These are phyloP conservation scores for Ceriops tagal DNA, from an alignment of 345 rosid species.

Conservation along the genomic window DNA sequence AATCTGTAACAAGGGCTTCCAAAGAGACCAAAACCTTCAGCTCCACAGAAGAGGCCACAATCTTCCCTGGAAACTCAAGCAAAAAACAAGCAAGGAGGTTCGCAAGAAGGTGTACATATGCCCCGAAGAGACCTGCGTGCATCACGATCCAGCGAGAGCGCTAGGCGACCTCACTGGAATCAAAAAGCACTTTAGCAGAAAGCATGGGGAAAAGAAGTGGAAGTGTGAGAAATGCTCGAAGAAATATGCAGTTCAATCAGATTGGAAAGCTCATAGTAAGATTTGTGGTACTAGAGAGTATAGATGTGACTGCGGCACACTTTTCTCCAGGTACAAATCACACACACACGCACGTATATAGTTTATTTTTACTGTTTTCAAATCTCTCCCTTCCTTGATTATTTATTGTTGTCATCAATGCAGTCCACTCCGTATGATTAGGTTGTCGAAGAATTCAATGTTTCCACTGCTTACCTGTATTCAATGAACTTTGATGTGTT, in stretches of 20 bases:
- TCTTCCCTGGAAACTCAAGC: slow-evolving; percentile 56
- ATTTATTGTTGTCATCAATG: slow-evolving; percentile 3
- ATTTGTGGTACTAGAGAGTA: slow-evolving; percentile 56
- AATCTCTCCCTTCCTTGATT: neutral
- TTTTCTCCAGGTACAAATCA: slow-evolving; percentile 45
- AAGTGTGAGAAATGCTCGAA: slow-evolving; percentile 59
- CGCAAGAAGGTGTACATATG: slow-evolving; percentile 48
- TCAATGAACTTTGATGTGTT: neutral
- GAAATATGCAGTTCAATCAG: slow-evolving; percentile 56
- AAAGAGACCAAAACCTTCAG: slow-evolving; percentile 55
- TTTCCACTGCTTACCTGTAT: slow-evolving; percentile 2
- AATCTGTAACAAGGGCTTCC: slow-evolving; percentile 55
- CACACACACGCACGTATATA: too few species aligned
- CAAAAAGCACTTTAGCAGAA: slow-evolving; percentile 52
- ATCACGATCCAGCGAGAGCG: slow-evolving; percentile 48
- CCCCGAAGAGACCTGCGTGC: slow-evolving; percentile 52
- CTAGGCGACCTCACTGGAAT: slow-evolving; percentile 54
- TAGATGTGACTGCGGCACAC: slow-evolving; percentile 53
- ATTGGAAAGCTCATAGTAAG: slow-evolving; percentile 57
- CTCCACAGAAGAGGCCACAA: slow-evolving; percentile 57
- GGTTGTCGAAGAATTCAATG: slow-evolving; percentile 23
- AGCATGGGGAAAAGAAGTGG: slow-evolving; percentile 61
- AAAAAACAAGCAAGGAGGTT: slow-evolving; percentile 39
- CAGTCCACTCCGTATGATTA: slow-evolving; percentile 23
- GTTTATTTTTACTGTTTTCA: neutral